Evolutionary conservation across 345 rosid genomes (phyloP).

Genomic region (Cardamine resedifolia): DNA sequence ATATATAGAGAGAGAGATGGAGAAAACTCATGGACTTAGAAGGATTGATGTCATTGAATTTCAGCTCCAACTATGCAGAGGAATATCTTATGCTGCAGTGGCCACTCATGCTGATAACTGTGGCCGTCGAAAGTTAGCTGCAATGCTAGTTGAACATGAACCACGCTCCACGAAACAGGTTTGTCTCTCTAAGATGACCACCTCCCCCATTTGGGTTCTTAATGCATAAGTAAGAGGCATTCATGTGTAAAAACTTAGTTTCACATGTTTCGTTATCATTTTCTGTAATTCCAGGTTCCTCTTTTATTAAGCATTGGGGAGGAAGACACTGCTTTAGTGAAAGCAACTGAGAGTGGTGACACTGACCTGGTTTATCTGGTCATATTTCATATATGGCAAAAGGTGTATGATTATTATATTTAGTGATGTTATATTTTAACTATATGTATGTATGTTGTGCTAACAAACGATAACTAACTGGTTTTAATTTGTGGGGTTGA

Average conservation of each 20-base stretch:
- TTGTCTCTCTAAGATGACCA: conserved; percentile 19
- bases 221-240: background rate
- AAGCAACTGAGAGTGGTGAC: conserved; percentile 97
- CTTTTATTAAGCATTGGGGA: conserved; percentile 92
- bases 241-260: background rate
- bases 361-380: conserved; percentile 96
- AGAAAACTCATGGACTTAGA: conserved; percentile 12
- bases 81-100: conserved; percentile 97
- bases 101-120: conserved; percentile 98
- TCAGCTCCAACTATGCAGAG: conserved; percentile 86
- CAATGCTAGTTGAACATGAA: conserved; percentile 95
- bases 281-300: conserved; percentile 64
- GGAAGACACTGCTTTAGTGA: conserved; percentile 86
- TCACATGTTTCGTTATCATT: conserved; percentile 10
- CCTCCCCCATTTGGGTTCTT: background rate
- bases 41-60: conserved; percentile 35
- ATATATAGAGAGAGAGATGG: background rate
- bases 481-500: conserved; percentile 31
- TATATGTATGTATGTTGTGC: background rate
- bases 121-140: conserved; percentile 89
- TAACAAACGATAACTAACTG: conserved; percentile 14
- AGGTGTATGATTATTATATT: conserved; percentile 45
- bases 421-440: background rate
- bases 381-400: conserved; percentile 94
- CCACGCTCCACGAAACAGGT: conserved; percentile 96